Percentiles rank a stretch among this genome's conserved stretches.
phyloP scores from a whole-genome alignment of 2,329 filamentous ascomycete species.

The Stylonectria norvegica region DNA sequence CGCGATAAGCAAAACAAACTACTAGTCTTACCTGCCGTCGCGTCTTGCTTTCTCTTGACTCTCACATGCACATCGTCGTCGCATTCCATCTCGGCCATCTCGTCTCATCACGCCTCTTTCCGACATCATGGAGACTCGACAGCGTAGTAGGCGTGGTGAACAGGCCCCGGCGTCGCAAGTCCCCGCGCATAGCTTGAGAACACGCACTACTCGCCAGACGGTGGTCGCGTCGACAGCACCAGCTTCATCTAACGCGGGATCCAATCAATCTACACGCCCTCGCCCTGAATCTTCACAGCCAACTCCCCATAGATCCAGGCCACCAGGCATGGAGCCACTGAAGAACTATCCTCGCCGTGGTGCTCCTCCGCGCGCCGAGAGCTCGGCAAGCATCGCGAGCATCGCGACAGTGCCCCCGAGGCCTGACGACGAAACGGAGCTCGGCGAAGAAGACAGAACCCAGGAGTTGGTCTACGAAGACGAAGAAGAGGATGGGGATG shows the following conservation, averaged over 20 bases:
- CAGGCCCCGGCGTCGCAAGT: conserved; percentile 1
- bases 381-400: conserved; percentile 18
- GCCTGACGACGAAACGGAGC: conserved; percentile 23
- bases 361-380: conserved; percentile 17
- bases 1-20: conserved; percentile 9
- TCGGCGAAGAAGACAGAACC: conserved; percentile 11
- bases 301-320: too few species aligned
- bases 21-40: neutral
- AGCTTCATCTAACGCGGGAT: conserved; percentile 1
- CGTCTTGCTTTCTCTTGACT: neutral
- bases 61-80: neutral
- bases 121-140: conserved; percentile 19
- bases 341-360: conserved; percentile 25
- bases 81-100: neutral
- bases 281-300: neutral
- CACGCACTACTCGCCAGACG: conserved; percentile 17
- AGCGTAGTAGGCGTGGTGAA: conserved; percentile 11
- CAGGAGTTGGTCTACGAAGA: neutral
- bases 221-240: too few species aligned
- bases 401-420: conserved; percentile 12
- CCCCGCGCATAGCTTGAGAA: too few species aligned
- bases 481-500: conserved; percentile 5
- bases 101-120: neutral
- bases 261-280: conserved; percentile 1
- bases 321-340: too few species aligned